Evolutionary conservation across 306 rosid species (phyloP), one percentile per base, ranked within the genome.

Genomic region (Cicer judaicum): DNA sequence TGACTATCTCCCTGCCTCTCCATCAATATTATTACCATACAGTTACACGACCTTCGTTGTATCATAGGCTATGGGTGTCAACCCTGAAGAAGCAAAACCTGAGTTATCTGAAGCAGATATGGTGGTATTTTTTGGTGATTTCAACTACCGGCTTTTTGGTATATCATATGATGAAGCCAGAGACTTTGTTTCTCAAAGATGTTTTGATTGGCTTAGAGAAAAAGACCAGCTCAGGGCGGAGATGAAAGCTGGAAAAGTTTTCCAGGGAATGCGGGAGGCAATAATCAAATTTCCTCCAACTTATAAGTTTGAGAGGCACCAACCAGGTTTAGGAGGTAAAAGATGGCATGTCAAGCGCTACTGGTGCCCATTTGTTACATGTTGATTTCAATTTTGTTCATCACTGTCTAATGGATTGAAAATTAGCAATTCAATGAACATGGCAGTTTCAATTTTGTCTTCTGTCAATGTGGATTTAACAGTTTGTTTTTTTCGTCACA

Each of bases 191-290:
- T 95, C 98, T 54, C 99, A 95, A 87, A 92, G 99, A 82, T 89
- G 99, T 92, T 95, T 95, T 76, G 98, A 95, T 75, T 95, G 99
- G 99, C 99, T 95, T 40, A 92, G 99, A 83, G 99, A 90, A 85
- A 95, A 92, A 85, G 98, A 95, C 83, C 99, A 95, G 80, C 99
- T 95, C 61, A 87, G 99, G 81, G 98, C 86, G 8, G 99, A 95
- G 89, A 95, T 95, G 97, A 87, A 90, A 84, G 82, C 84, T 66
- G 99, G 98, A n/a, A 95, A 83, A 86, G 97, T 92, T 85, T 95
- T 95, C 78, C 99, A 90, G 80, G 99, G 99, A 85, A 95, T 95
- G 99, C 91, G 97, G 34, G 98, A 95, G 85, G 99, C 93, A 40
- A 78, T 95, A 73, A 92, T 90, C 54, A 89, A 84, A 83, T 95